phyloP scores from a whole-genome alignment of 2,329 filamentous ascomycete genomes.

The Lojkania enalia region DNA sequence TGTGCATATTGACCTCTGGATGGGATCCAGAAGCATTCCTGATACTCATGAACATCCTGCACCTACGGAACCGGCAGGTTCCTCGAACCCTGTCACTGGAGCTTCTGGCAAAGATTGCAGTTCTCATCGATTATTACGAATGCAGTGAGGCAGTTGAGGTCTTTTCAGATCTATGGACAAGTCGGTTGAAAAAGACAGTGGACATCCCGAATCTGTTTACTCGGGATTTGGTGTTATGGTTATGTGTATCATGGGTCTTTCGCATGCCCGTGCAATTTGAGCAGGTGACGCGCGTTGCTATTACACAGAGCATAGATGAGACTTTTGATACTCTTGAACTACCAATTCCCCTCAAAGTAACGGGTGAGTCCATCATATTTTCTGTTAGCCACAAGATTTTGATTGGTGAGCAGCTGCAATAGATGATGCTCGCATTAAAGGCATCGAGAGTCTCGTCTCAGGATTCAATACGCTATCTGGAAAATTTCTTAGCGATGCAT shows the following conservation, averaged over 20 bases:
- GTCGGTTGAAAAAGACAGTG: slow-evolving; percentile 15
- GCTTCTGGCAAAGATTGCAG: slow-evolving; percentile 46
- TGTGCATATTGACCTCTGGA: slow-evolving; percentile 6
- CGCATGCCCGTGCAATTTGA: slow-evolving; percentile 13
- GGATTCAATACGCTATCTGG: slow-evolving; percentile 9
- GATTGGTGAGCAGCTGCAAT: slow-evolving; percentile 9
- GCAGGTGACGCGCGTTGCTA: slow-evolving; percentile 11
- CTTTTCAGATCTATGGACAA: slow-evolving; percentile 49
- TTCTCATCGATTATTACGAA: slow-evolving; percentile 50
- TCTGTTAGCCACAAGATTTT: background rate
- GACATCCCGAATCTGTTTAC: slow-evolving; percentile 13
- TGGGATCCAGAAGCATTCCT: slow-evolving; percentile 43
- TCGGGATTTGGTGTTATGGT: slow-evolving; percentile 26
- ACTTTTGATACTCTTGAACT: slow-evolving; percentile 5
- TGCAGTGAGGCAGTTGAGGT: slow-evolving; percentile 50
- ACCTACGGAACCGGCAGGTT: slow-evolving; percentile 46
- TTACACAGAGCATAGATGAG: slow-evolving; percentile 5
- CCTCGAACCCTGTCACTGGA: slow-evolving; percentile 44
- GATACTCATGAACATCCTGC: slow-evolving; percentile 50
- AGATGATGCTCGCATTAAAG: slow-evolving; percentile 4
- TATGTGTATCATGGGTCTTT: slow-evolving; percentile 26
- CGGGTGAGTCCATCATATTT: slow-evolving; percentile 11
- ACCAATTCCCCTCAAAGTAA: slow-evolving; percentile 6
- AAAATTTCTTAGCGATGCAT: slow-evolving; percentile 7
- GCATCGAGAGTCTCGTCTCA: slow-evolving; percentile 10